phyloP scores from a whole-genome alignment of 2,329 filamentous ascomycete species.

The Westerdykella sp. region DNA sequence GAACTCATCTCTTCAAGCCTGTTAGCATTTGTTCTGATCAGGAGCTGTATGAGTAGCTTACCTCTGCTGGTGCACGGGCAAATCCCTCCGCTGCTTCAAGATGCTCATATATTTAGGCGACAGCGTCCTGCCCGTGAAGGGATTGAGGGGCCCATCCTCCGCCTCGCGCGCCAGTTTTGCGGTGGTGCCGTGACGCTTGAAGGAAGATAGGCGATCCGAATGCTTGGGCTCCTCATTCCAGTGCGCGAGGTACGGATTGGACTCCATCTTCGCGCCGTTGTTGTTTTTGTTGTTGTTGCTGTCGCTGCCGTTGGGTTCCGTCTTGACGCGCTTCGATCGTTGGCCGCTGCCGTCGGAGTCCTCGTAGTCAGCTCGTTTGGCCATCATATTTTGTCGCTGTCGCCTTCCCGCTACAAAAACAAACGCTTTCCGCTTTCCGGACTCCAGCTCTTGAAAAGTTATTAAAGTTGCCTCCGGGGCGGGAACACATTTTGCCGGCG shows the following conservation, averaged over 20 bases:
- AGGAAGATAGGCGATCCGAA: constrained; percentile 48
- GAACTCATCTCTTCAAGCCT: constrained; percentile 67
- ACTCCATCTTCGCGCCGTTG: constrained; percentile 43
- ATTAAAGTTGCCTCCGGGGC: constrained; percentile 2
- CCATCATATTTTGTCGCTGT: constrained; percentile 40
- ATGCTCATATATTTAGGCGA: constrained; percentile 87
- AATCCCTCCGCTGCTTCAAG: constrained; percentile 70
- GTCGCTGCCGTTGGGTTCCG: constrained; percentile 22
- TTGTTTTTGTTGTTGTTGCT: constrained; percentile 19
- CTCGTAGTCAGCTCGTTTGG: constrained; percentile 48
- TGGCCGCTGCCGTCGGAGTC: constrained; percentile 39
- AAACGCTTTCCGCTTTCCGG: background rate
- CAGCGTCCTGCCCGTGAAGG: constrained; percentile 73
- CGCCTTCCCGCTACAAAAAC: constrained; percentile 1
- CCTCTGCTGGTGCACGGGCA: constrained; percentile 90
- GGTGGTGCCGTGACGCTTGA: constrained; percentile 76
- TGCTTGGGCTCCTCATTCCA: constrained; percentile 56
- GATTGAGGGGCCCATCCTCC: constrained; percentile 76
- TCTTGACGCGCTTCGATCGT: constrained; percentile 48
- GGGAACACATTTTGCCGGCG: constrained; percentile 8
- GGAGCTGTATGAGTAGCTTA: constrained; percentile 35
- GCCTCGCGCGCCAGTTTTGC: constrained; percentile 64
- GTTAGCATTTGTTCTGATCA: constrained; percentile 8
- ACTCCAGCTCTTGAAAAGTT: constrained; percentile 17
- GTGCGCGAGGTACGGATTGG: constrained; percentile 90